Base-by-base conservation (phyloP, 2,329 filamentous ascomycete species). In the Aspergillus vadensis region DNA sequence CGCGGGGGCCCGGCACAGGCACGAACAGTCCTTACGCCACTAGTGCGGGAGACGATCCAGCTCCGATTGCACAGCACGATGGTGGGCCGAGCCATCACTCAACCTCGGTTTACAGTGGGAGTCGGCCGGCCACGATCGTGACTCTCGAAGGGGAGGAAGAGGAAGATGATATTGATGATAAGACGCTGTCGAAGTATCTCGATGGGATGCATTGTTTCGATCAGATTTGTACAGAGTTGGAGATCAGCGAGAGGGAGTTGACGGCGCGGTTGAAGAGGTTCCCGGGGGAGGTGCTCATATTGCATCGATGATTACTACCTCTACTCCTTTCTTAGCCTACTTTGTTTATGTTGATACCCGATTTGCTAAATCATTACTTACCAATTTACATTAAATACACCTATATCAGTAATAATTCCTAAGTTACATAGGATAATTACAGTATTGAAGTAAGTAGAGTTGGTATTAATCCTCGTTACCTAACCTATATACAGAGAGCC, bases 141-240 rank as follows among this genome's bases (percentile, higher is more conserved):
- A 63, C 25, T 69, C 72, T 51, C 12, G 72, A 74, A 41, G 75
- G 74, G 6, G 71, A 74, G 2, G 72, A 75, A 2, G 70, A 74
- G 17, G 65, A 63, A 2, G 69, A 74, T 23, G 65, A 63, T 17
- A 69, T 76, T 39, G 76, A 77, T 51, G 70, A 77, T 65, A 73
- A 69, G 59, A 71, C 67, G 7, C 60, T 82, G 36, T 69, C 70
- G 3, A 76, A 74, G 56, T 82, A 77, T 65, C 57, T 82, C 17
- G 80, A 82, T 69, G 80, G 80, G 1, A 77, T 76, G 63, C 80
- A 82, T 66, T 80, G 76, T 63, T 81, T 82, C 59, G 80, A 82
- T 70, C 77, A 82, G 68, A 80, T 82, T 32, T 82, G 80, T 63
- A 82, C 80, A 5, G 80, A 82, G 65, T 61, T 82, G 60, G 77